A percentile compares a stretch with the other conserved stretches of the same genome.
These are phyloP conservation scores for Aspergillus sp. DNA, from an alignment of 2,329 filamentous ascomycete species.

Conservation along the genomic window DNA sequence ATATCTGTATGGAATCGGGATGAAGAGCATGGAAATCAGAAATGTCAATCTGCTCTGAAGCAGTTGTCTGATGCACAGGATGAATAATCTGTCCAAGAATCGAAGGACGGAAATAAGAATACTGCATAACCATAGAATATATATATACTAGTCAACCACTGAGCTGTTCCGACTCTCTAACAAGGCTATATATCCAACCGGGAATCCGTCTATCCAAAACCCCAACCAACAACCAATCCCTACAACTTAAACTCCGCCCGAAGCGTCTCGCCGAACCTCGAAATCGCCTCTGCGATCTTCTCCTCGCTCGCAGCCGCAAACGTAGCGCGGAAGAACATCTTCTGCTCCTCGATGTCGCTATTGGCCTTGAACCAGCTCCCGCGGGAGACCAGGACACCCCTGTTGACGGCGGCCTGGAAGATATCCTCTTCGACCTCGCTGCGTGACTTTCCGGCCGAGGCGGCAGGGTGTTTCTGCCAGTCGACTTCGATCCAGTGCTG, in stretches of 20 bases:
- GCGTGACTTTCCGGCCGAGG: constrained; percentile 27
- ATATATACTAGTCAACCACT: too few species aligned
- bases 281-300: constrained; percentile 62
- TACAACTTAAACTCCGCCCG: constrained; percentile 49
- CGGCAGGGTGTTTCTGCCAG: constrained; percentile 37
- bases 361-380: constrained; percentile 90
- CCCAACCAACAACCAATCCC: constrained; percentile 4
- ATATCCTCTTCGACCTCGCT: constrained; percentile 69
- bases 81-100: too few species aligned
- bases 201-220: constrained; percentile 1
- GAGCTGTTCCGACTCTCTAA: too few species aligned
- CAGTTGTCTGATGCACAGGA: too few species aligned
- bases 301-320: constrained; percentile 70
- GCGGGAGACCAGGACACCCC: constrained; percentile 69
- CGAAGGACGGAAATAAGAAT: too few species aligned
- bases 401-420: constrained; percentile 64
- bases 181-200: too few species aligned
- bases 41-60: too few species aligned
- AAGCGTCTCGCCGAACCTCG: constrained; percentile 66
- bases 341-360: constrained; percentile 46
- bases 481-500: constrained; percentile 42
- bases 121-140: too few species aligned
- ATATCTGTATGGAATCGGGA: too few species aligned
- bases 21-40: too few species aligned
- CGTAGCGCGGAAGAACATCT: constrained; percentile 80